Evolutionary conservation across 2,329 filamentous ascomycete species (phyloP), one percentile per base, ranked within the genome.

Genomic region (Colletotrichum paranaense): DNA sequence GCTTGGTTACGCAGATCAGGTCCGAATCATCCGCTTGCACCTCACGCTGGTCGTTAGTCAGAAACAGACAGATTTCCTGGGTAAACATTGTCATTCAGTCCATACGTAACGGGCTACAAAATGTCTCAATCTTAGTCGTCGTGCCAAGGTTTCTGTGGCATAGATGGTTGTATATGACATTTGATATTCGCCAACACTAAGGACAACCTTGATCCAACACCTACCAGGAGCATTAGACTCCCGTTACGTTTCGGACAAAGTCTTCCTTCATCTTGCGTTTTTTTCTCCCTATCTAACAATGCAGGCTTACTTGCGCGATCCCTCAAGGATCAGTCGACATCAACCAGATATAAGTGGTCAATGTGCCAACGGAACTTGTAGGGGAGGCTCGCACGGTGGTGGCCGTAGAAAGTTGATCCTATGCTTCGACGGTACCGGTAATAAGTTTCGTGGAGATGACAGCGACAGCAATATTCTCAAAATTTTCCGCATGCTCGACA

Each of bases 401-500:
- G 28, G 68, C 14, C 72, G 67, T 9, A 49, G 79, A 4, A 91
- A 91, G 77, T 84, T 91, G 16, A 85, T 92, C 11, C 81, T 92
- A 1, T 92, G 90, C 76, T 92, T 92, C 67, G 90, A 92, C 64
- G 90, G 90, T 5, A 92, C 90, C 0, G 90, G 90, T 0, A 92
- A 92, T 77, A 91, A 91, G 74, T 92, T 92, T 73, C 86, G 88
- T 56, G 90, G 90, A 11, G 88, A 91, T 64, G 89, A 91, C 14
- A 90, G 87, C 55, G 90, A 92, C 76, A 91, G 88, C 79, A 91
- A 91, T 67, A 91, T 94, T 76, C 82, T 94, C 73, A 93, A 93
- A 78, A 92, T 94, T 12, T 93, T 92, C 76, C 87, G 91, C 49
- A 92, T 93, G 87, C 83, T 94, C 1, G 91, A 94, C 76, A 87